phyloP scores from a whole-genome alignment of 768 basidiomycete species.

The Galerina sulciceps region DNA sequence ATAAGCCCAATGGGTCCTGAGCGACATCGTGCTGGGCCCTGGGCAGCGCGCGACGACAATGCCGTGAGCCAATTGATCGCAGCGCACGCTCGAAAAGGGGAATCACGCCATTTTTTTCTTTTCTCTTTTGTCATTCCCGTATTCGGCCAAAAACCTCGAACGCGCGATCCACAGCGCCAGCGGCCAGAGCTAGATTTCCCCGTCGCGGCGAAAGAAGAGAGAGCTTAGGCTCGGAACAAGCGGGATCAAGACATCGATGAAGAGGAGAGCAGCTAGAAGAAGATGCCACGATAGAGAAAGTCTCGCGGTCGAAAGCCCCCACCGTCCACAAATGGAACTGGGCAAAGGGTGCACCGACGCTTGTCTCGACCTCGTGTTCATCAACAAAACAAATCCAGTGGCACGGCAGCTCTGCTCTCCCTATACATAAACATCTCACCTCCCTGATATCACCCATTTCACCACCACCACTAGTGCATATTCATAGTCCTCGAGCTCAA shows the following conservation, averaged over 20 bases:
- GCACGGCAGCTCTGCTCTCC: slow-evolving; percentile 5
- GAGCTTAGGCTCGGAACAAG: background rate
- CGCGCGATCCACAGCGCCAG: background rate
- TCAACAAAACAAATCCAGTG: slow-evolving; percentile 4
- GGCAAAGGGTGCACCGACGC: slow-evolving; percentile 40
- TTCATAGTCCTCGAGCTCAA: background rate
- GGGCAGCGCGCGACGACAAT: background rate
- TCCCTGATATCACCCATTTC: background rate
- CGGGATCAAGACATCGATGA: slow-evolving; percentile 17
- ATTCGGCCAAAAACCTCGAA: background rate
- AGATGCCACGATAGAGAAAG: slow-evolving; percentile 15
- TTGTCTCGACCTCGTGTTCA: slow-evolving; percentile 28
- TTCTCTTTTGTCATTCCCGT: background rate
- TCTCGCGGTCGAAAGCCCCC: slow-evolving; percentile 12
- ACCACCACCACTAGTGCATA: background rate
- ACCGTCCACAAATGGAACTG: slow-evolving; percentile 27
- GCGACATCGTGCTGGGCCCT: slow-evolving; percentile 10
- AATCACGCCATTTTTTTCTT: slow-evolving; percentile 4
- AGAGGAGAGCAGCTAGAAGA: background rate
- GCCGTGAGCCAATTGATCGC: background rate
- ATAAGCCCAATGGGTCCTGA: background rate
- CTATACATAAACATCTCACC: slow-evolving; percentile 4
- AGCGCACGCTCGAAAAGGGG: slow-evolving; percentile 1
- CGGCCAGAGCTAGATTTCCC: background rate
- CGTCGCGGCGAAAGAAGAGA: background rate